phyloP scores from a whole-genome alignment of 805 yeast genomes.

The Saturnispora dispora region DNA sequence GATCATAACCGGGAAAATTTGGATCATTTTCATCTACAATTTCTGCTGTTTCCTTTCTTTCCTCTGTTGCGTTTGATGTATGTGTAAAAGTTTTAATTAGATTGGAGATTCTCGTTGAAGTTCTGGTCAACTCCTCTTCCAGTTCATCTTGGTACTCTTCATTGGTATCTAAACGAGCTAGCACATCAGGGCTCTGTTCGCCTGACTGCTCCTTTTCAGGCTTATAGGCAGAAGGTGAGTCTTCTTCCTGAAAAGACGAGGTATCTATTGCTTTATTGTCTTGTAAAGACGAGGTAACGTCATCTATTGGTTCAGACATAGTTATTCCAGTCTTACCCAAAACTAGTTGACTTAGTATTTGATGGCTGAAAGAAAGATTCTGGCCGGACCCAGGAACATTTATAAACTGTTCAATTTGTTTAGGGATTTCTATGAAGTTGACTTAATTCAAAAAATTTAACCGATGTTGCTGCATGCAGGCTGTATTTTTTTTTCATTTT shows the following conservation, averaged over 20 bases:
- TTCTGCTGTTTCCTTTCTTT: conserved; percentile 11
- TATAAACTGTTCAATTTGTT: background rate
- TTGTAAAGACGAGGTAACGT: background rate
- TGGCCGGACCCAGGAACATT: background rate
- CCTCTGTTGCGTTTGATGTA: conserved; percentile 7
- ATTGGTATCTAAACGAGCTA: background rate
- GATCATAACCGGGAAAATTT: conserved; percentile 27
- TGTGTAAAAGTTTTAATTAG: conserved; percentile 14
- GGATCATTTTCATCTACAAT: conserved; percentile 20
- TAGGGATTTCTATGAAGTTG: no score
- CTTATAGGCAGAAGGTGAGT: background rate
- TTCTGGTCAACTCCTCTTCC: conserved; percentile 17
- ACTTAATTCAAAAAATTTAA: no score
- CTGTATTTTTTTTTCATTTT: background rate
- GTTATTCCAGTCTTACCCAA: background rate
- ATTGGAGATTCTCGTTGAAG: conserved; percentile 16
- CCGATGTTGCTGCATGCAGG: background rate
- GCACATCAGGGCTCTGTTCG: background rate
- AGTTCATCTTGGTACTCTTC: conserved; percentile 19
- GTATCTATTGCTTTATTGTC: background rate
- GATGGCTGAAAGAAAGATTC: background rate
- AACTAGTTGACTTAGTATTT: background rate
- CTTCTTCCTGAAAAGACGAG: background rate
- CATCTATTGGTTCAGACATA: background rate
- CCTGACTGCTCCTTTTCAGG: background rate